Base-by-base conservation (phyloP, 768 basidiomycete genomes). In the Tricholoma sp. region DNA sequence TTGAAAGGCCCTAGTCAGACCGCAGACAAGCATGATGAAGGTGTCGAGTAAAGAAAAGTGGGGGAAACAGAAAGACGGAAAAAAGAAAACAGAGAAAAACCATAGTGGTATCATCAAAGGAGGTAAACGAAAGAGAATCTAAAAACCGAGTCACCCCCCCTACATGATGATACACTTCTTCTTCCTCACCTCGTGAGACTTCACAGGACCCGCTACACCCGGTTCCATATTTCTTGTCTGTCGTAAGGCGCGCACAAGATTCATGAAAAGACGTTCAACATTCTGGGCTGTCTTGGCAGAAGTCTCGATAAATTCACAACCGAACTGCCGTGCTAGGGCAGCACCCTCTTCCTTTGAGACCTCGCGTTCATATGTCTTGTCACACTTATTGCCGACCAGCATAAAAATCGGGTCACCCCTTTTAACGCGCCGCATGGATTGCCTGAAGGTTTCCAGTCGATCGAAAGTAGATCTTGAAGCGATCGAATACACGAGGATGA, bases 401-500 rank as follows among this genome's bases (percentile, higher is more conserved):
- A 96, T 90, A 72, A 96, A 91, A 61, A 90, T 84, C 56, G 93
- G 88, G 64, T 86, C 83, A 65, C 83, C 80, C 64, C 93, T 81
- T 73, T 95, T 94, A 50, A 94, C 92, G 60, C 89, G 86, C 66
- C 86, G 74, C 83, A 96, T 92, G 17, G 91, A 89, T 70, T 94
- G 88, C 55, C 91, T 85, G 74, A 94, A 94, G 63, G 89, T 84
- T 65, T 94, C 89, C 57, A 95, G 84, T 4, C 92, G 87, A 64
- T 94, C 88, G 61, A 94, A 98, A 17, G 91, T 93, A 58, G 87
- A 83, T 68, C 92, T 83, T n/a, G 93, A 94, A 55, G 92, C 90
- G 70, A 98, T 95, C 42, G 94, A 96, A 74, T 97, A 98, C 57
- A 97, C 94, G 48, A 98, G 83, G 63, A 98, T 89, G 71, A 98